phyloP scores from a whole-genome alignment of 768 basidiomycete species.

The Multifurca ochricompacta region DNA sequence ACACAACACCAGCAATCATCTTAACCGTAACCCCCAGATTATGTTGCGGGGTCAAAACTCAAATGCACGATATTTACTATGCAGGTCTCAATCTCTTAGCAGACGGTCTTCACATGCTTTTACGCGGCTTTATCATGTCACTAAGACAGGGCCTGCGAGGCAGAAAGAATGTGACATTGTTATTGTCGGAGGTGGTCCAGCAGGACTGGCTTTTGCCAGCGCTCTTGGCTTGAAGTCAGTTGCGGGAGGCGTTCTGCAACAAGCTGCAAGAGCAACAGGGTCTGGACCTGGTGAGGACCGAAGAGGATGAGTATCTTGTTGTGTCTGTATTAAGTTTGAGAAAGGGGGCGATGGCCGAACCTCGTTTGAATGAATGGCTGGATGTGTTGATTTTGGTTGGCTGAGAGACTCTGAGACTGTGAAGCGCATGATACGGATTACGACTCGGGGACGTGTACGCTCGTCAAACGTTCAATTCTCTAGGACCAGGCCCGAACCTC shows the following conservation, averaged over 20 bases:
- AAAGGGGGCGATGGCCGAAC: too few relatives aligned
- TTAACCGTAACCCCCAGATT: too few relatives aligned
- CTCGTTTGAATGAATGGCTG: too few relatives aligned
- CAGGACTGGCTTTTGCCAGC: slow-evolving; percentile 81
- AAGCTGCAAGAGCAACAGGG: slow-evolving; percentile 20
- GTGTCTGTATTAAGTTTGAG: too few relatives aligned
- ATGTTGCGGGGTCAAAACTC: neutral
- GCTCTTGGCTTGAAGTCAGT: slow-evolving; percentile 43
- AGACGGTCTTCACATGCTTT: neutral
- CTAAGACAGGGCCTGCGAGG: neutral
- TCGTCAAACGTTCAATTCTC: too few relatives aligned
- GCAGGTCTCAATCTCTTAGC: neutral
- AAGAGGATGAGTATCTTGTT: too few relatives aligned
- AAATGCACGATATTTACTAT: neutral
- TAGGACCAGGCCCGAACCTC: too few relatives aligned
- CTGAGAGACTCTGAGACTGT: too few relatives aligned
- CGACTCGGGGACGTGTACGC: too few relatives aligned
- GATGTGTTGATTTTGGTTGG: too few relatives aligned
- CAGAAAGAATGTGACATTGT: slow-evolving; percentile 71
- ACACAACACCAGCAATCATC: too few relatives aligned
- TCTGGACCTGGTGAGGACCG: neutral
- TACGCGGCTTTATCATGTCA: neutral
- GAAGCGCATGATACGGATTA: too few relatives aligned
- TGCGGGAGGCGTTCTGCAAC: slow-evolving; percentile 27
- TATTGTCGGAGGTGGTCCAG: slow-evolving; percentile 92